These are phyloP conservation scores for Penicillium desertorum DNA, from an alignment of 495 filamentous ascomycete genomes.

Conservation along the genomic window DNA sequence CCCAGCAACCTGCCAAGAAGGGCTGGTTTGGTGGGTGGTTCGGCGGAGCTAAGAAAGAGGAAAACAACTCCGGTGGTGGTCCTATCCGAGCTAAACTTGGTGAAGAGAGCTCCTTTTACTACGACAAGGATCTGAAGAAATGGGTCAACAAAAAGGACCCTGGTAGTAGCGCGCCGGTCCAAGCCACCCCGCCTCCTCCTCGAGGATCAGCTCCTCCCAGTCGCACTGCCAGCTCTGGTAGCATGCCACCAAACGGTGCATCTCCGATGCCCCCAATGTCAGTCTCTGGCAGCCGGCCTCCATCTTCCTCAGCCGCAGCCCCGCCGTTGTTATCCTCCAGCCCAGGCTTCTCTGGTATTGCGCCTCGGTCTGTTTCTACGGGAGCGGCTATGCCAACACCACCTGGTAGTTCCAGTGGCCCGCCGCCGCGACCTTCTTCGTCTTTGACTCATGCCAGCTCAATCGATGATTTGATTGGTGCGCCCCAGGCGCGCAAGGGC, in stretches of 20 bases:
- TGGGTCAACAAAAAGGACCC: constrained; percentile 96
- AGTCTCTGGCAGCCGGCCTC: constrained; percentile 33
- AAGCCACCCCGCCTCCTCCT: constrained; percentile 54
- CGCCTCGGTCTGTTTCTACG: constrained; percentile 41
- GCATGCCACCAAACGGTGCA: constrained; percentile 31
- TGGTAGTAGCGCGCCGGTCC: constrained; percentile 44
- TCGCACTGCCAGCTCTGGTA: constrained; percentile 39
- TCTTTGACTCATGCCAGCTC: constrained; percentile 76
- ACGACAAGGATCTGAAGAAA: constrained; percentile 89
- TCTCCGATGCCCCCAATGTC: constrained; percentile 33
- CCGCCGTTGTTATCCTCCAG: constrained; percentile 40
- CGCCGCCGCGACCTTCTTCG: constrained; percentile 55
- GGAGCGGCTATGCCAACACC: constrained; percentile 37
- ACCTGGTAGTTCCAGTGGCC: constrained; percentile 28
- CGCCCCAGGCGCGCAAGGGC: constrained; percentile 65
- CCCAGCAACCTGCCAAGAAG: constrained; percentile 55
- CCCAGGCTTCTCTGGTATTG: constrained; percentile 39
- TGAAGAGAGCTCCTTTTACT: constrained; percentile 89
- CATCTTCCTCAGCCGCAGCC: constrained; percentile 41
- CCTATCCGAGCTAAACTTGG: constrained; percentile 94
- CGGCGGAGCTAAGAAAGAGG: constrained; percentile 66
- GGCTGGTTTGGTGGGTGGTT: constrained; percentile 91
- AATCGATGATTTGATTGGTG: constrained; percentile 81
- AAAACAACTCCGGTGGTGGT: constrained; percentile 51
- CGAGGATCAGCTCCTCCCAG: constrained; percentile 47